These are phyloP conservation scores for Fusarium sp. DNA, from an alignment of 2,329 filamentous ascomycete species.

Conservation along the genomic window DNA sequence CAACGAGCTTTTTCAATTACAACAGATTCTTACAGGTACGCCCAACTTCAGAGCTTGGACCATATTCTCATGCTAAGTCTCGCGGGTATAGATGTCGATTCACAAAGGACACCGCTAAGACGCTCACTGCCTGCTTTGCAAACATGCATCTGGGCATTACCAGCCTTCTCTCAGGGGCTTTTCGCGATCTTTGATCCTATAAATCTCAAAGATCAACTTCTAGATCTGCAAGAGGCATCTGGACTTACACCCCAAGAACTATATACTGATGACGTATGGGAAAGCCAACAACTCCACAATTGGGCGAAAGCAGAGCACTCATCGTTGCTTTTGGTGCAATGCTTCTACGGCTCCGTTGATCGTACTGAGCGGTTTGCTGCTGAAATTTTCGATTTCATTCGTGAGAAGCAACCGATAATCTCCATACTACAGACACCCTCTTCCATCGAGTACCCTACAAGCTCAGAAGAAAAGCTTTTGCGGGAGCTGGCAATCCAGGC, in stretches of 20 bases:
- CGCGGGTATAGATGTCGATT: fast-evolving
- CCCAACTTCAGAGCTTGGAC: neutral
- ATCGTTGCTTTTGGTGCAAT: neutral
- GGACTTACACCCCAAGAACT: neutral
- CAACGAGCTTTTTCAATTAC: neutral
- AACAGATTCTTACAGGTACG: neutral
- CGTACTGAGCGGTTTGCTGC: neutral
- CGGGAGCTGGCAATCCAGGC: neutral
- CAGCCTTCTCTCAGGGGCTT: fast-evolving
- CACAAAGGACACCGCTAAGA: fast-evolving
- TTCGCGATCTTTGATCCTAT: neutral
- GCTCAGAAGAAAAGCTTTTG: neutral
- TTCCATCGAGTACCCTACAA: fast-evolving
- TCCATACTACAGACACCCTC: fast-evolving
- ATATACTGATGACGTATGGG: neutral
- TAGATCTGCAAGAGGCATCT: neutral
- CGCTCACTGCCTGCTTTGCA: fast-evolving
- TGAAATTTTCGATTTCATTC: fast-evolving
- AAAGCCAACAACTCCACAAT: neutral
- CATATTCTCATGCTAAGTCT: neutral
- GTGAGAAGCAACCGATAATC: neutral
- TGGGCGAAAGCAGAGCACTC: neutral
- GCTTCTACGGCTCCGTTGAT: fast-evolving
- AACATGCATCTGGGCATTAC: neutral
- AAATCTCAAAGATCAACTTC: fast-evolving